Evolutionary conservation across 2,329 filamentous ascomycete genomes (phyloP).

Genomic region (Emmonsia crescens): DNA sequence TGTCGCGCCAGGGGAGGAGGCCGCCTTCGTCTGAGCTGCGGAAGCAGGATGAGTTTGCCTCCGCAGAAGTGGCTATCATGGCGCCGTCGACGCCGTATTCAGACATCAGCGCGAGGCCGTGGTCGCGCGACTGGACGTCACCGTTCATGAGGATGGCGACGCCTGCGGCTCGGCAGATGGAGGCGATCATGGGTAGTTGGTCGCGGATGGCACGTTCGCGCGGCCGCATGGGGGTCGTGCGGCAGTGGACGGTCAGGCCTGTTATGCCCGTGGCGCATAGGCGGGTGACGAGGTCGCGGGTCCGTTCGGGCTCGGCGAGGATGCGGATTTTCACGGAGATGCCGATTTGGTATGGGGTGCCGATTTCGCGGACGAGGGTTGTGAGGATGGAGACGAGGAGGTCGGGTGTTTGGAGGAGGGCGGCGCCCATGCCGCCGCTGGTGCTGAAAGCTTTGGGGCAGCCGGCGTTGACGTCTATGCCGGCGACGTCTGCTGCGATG

Average conservation of each 20-base stretch:
- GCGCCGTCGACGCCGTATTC: constrained; percentile 85
- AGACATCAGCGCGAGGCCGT: constrained; percentile 58
- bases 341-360: constrained; percentile 69
- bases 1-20: constrained; percentile 60
- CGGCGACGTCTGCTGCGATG: constrained; percentile 76
- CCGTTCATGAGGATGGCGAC: constrained; percentile 95
- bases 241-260: constrained; percentile 86
- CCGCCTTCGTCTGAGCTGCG: constrained; percentile 58
- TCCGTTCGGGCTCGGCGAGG: constrained; percentile 64
- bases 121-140: constrained; percentile 65
- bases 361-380: constrained; percentile 68
- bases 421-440: constrained; percentile 87
- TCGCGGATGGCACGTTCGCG: constrained; percentile 76
- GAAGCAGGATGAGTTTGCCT: constrained; percentile 86
- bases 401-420: constrained; percentile 75
- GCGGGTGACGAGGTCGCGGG: constrained; percentile 62
- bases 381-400: constrained; percentile 72
- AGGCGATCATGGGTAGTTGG: constrained; percentile 73
- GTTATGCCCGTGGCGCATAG: constrained; percentile 84
- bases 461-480: constrained; percentile 96
- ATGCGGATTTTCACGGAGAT: constrained; percentile 96
- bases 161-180: constrained; percentile 69
- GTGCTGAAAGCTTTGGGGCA: constrained; percentile 97
- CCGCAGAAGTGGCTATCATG: constrained; percentile 92
- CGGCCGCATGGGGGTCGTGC: constrained; percentile 90